Base-by-base conservation (phyloP, 148 eudicot genomes). In the Persicaria tinctoria region DNA sequence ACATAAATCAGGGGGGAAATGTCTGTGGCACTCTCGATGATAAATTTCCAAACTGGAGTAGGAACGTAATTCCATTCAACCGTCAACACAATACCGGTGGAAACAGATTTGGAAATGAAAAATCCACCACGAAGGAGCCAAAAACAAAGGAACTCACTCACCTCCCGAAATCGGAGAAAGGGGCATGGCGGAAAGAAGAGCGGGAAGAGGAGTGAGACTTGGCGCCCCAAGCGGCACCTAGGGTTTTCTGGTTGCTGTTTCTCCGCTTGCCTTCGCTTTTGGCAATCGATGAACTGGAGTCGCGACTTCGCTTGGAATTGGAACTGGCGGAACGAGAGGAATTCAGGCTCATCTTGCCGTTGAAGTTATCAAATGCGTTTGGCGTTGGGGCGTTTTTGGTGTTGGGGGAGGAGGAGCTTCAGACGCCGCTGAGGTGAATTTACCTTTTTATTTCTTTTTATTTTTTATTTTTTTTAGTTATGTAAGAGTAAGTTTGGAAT, bases 141-240 rank as follows among this genome's bases (percentile, higher is more conserved):
- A 44, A 66, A 44, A 14, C 4, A 38, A 41, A 8, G 18, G 70
- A 44, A 5, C 8, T 38, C 41, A 32, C 41, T 32, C 48, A 88
- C 98, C 97, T 94, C 82, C 96, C 92, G 46, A 91, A 82, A 80
- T 90, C 90, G 64, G 97, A 83, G 82, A 94, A 94, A 0, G 97
- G 96, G 5, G 98, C 82, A 16, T 63, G 84, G 46, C 94, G 92
- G 74, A 83, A 90, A 46, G 95, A 82, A 72, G 95, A 85, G 0
- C 87, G 89, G 56, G 97, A 91, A n/a, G 97, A 83, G 54, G 98
- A 82, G 68, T 73, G 88, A 78, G 98, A 94, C 82, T 87, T 83
- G 44, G 91, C 51, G 18, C 97, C 96, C 98, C 98, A 94, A 54
- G 89, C 90, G 70, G 81, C 82, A 47, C 96, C 97, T 83, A 94